Percentiles rank a stretch among this genome's conserved stretches.
phyloP scores from a whole-genome alignment of 2,329 filamentous ascomycete genomes.

The Penicillium sp. region DNA sequence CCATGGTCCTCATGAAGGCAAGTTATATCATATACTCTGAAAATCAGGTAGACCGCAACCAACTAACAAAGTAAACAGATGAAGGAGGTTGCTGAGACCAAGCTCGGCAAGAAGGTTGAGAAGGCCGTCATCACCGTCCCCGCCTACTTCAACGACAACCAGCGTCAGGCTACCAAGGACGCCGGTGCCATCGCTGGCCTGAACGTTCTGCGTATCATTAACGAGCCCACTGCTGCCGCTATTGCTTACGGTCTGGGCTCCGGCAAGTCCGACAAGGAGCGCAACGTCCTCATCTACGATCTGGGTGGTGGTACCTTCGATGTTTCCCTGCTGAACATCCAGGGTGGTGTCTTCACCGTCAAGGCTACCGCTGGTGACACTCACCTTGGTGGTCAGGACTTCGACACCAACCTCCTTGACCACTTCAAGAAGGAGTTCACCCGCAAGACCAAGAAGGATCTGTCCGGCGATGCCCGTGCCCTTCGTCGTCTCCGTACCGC shows the following conservation, averaged over 20 bases:
- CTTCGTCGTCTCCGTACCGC: constrained; percentile 95
- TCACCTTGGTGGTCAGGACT: constrained; percentile 93
- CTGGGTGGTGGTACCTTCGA: constrained; percentile 99
- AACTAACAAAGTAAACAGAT: constrained; percentile 62
- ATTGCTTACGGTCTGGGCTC: constrained; percentile 97
- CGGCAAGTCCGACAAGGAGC: constrained; percentile 95
- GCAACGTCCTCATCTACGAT: constrained; percentile 99
- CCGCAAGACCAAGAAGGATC: constrained; percentile 77
- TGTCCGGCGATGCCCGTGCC: constrained; percentile 83
- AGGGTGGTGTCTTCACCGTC: constrained; percentile 99
- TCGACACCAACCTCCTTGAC: constrained; percentile 93
- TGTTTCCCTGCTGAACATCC: constrained; percentile 98
- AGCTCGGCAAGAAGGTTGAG: constrained; percentile 98
- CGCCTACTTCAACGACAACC: constrained; percentile 99
- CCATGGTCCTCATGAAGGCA: constrained; percentile 98
- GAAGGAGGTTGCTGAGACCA: constrained; percentile 98
- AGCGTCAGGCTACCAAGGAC: constrained; percentile 99
- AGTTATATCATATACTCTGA: too few relatives aligned
- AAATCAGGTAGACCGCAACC: not conserved
- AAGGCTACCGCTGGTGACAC: constrained; percentile 98
- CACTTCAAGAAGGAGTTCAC: constrained; percentile 97
- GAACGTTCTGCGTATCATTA: constrained; percentile 99
- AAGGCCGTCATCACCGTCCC: constrained; percentile 99
- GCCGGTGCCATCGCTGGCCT: constrained; percentile 96
- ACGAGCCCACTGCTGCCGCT: constrained; percentile 97